These are phyloP conservation scores for Triticum dicoccoides DNA, from an alignment of 176 grass and related monocot genomes.

Conservation along the genomic window DNA sequence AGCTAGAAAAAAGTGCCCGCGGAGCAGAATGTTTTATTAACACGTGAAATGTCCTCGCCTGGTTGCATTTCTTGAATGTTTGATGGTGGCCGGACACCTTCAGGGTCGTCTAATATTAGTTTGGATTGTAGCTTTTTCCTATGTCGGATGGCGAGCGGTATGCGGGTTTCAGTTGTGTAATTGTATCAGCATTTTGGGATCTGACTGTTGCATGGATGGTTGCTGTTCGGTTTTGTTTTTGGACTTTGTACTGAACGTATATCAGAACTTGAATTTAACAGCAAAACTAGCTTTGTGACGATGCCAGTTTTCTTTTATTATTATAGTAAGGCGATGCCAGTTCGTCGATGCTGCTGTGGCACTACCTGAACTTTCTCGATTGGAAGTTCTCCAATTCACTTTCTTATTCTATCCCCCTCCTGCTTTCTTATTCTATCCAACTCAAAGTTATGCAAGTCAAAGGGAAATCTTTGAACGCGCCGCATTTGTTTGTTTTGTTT, in stretches of 20 bases:
- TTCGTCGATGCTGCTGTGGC: too few species aligned
- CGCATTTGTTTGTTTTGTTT: too few species aligned
- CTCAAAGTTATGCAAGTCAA: too few species aligned
- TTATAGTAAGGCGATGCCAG: too few species aligned
- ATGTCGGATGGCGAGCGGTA: neutral
- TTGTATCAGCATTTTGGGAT: constrained; percentile 25
- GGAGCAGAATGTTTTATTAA: neutral
- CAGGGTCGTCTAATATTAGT: neutral
- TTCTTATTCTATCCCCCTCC: too few species aligned
- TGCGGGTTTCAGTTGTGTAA: neutral
- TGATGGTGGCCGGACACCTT: neutral
- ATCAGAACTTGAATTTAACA: neutral
- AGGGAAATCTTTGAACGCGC: too few species aligned
- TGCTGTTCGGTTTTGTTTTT: constrained; percentile 19
- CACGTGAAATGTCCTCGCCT: neutral
- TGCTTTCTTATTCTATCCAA: too few species aligned
- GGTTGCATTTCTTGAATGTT: constrained; percentile 12
- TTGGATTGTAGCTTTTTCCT: constrained; percentile 18
- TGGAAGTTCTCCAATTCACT: too few species aligned
- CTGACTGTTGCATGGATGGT: neutral
- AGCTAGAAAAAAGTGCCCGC: neutral
- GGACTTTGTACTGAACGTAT: neutral
- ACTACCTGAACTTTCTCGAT: too few species aligned
- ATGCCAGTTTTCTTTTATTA: neutral
- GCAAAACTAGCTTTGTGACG: neutral